Conservation (phyloP, 2,329 filamentous ascomycete genomes). For the Chaetomium globosum region DNA sequence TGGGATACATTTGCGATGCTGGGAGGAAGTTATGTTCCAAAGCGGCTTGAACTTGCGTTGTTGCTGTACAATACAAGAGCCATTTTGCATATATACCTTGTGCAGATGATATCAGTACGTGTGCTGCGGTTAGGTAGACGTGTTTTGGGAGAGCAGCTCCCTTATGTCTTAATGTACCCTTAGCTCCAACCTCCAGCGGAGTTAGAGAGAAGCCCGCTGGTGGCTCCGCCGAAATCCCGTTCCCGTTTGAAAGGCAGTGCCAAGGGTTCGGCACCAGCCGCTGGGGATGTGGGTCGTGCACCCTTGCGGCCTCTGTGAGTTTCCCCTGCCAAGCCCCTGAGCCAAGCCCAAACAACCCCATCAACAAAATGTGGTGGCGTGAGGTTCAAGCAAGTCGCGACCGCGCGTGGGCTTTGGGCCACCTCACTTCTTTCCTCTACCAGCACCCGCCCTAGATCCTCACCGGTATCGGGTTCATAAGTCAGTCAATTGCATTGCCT, state of each 20-base stretch:
- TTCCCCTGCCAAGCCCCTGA: constrained; percentile 17
- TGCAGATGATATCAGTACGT: background rate
- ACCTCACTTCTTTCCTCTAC: background rate
- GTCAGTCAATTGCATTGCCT: constrained; percentile 29
- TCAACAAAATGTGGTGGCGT: constrained; percentile 25
- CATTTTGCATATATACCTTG: constrained; percentile 18
- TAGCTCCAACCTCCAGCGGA: background rate
- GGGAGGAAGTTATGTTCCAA: constrained; percentile 7
- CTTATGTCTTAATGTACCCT: background rate
- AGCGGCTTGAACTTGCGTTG: constrained; percentile 20
- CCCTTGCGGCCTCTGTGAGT: constrained; percentile 2
- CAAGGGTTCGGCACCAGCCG: background rate
- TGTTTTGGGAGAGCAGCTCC: background rate
- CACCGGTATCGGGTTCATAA: background rate
- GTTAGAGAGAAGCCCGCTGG: background rate
- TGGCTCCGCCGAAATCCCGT: background rate
- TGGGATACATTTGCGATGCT: constrained; percentile 19
- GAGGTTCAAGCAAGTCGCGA: constrained; percentile 11
- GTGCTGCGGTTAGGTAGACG: too few relatives aligned
- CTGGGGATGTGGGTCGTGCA: constrained; percentile 4
- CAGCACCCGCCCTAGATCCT: background rate
- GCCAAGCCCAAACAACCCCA: constrained; percentile 14
- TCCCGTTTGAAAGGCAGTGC: background rate
- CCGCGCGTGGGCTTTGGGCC: too few relatives aligned
- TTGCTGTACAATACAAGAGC: constrained; percentile 20